phyloP scores from a whole-genome alignment of 768 basidiomycete species.

The Hypholoma fasciculare region DNA sequence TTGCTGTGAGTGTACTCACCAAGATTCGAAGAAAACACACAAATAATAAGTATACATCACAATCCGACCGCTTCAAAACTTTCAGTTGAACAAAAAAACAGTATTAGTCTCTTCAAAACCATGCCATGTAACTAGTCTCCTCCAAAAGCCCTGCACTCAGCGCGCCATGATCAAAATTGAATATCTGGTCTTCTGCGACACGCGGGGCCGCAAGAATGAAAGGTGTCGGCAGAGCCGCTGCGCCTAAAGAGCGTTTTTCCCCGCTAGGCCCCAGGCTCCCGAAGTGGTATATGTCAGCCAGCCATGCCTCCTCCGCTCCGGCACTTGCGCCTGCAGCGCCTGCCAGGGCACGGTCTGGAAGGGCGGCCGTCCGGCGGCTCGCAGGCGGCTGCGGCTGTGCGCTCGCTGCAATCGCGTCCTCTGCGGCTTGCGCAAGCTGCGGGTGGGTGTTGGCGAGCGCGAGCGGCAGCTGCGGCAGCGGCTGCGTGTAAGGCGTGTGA shows the following conservation, averaged over 20 bases:
- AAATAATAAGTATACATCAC: no score
- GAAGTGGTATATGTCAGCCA: conserved; percentile 51
- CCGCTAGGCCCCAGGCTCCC: conserved; percentile 39
- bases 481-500: conserved; percentile 11
- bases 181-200: conserved; percentile 52
- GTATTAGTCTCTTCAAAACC: conserved; percentile 43
- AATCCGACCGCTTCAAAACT: background rate
- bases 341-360: conserved; percentile 3
- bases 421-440: conserved; percentile 31
- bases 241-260: conserved; percentile 39
- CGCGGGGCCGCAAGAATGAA: conserved; percentile 49
- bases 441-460: conserved; percentile 38
- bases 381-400: background rate
- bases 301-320: conserved; percentile 29
- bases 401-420: conserved; percentile 8
- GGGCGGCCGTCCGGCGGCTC: background rate
- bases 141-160: conserved; percentile 54
- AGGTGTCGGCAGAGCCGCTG: conserved; percentile 37
- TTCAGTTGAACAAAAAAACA: background rate
- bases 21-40: no score
- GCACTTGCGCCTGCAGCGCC: background rate
- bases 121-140: conserved; percentile 68
- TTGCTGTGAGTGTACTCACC: no score
- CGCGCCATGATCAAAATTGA: conserved; percentile 66
- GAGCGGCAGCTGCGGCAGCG: conserved; percentile 25